A percentile compares a stretch with the other conserved stretches of the same genome.
Evolutionary conservation across 345 rosid genomes (phyloP).

Genomic region (Toxicodendron radicans): DNA sequence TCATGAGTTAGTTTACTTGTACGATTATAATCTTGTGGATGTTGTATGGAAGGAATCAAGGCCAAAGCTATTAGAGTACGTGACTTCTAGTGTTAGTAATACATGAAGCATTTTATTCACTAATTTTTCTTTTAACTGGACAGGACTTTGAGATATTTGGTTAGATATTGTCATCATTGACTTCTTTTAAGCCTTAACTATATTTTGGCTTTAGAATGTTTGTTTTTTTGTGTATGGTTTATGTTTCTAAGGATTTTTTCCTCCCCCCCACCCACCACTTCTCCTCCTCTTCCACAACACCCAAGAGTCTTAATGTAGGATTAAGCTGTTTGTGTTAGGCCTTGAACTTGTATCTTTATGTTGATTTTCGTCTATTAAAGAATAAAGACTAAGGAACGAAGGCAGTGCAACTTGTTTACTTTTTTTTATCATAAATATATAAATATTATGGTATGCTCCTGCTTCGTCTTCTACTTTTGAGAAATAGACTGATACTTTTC

Average conservation of each 20-base stretch:
- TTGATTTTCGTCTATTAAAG: too few relatives aligned
- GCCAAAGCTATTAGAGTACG: constrained; percentile 80
- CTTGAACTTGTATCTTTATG: too few relatives aligned
- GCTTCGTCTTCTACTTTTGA: not conserved
- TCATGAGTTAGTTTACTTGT: constrained; percentile 79
- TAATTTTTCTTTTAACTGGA: too few relatives aligned
- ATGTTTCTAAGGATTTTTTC: not conserved
- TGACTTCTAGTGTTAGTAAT: constrained; percentile 24
- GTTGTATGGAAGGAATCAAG: constrained; percentile 87
- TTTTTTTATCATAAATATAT: too few relatives aligned
- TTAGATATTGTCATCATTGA: not conserved
- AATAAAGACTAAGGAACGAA: too few relatives aligned
- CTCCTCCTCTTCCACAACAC: too few relatives aligned
- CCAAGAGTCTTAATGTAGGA: too few relatives aligned
- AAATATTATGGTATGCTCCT: not conserved
- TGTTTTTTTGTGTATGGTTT: not conserved
- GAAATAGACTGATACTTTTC: not conserved
- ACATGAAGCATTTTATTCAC: not conserved
- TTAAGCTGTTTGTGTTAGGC: too few relatives aligned
- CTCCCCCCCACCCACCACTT: not conserved
- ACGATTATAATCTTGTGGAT: constrained; percentile 75
- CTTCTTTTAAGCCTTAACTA: not conserved
- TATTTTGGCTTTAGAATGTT: not conserved
- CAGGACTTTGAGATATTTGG: too few relatives aligned
- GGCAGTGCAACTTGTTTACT: too few relatives aligned